These are phyloP conservation scores for Mrakia gelida DNA, from an alignment of 768 basidiomycete species.

Conservation along the genomic window DNA sequence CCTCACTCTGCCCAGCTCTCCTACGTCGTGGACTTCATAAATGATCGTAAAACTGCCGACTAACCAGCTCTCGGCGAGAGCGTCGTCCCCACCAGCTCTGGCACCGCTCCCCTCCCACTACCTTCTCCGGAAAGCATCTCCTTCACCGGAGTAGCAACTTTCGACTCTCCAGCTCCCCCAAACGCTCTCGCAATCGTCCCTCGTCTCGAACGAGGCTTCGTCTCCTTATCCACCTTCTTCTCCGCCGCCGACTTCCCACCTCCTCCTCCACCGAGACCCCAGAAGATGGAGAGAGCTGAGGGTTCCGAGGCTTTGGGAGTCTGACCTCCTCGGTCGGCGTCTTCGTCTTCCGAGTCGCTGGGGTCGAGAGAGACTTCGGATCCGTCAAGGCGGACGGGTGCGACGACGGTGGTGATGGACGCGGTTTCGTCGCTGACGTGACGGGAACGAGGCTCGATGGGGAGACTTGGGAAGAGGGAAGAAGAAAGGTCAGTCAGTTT, in stretches of 20 bases:
- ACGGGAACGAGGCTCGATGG: constrained; percentile 3
- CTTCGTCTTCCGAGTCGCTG: constrained; percentile 12
- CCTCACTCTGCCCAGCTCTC: no score
- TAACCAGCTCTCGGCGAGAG: not conserved
- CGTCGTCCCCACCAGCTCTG: not conserved
- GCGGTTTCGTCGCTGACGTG: not conserved
- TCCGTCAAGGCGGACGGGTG: not conserved
- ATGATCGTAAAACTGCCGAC: not conserved
- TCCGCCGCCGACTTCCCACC: not conserved
- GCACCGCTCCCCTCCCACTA: not conserved
- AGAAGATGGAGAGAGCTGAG: constrained; percentile 13
- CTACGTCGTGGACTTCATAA: no score
- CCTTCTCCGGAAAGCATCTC: not conserved
- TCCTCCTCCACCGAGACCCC: constrained; percentile 21
- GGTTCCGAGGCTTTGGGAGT: constrained; percentile 16
- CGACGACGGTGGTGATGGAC: not conserved
- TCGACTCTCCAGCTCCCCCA: not conserved
- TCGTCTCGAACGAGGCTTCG: not conserved
- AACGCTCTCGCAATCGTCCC: constrained; percentile 7
- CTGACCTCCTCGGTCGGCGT: constrained; percentile 8
- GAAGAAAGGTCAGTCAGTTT: not conserved
- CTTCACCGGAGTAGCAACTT: not conserved
- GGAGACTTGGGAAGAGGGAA: not conserved
- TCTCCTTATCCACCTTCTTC: constrained; percentile 6
- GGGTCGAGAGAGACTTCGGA: not conserved